Evolutionary conservation across 2,329 filamentous ascomycete genomes (phyloP).

Genomic region (Fusarium pilosicola): DNA sequence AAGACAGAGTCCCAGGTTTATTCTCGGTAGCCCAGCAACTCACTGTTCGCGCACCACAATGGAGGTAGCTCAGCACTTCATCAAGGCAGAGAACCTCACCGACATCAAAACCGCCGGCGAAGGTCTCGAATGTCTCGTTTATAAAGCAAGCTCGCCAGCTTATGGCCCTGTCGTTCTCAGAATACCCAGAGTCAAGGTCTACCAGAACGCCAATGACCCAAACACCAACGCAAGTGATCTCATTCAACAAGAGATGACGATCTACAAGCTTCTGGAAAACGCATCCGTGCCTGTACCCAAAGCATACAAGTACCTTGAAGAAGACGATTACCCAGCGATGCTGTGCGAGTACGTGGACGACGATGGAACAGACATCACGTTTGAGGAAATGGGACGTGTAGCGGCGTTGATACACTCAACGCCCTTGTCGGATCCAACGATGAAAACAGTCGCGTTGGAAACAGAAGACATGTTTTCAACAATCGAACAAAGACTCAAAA

Average conservation of each 20-base stretch:
- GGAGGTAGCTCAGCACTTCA: not conserved
- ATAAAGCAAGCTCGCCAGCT: not conserved
- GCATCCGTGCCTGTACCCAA: not conserved
- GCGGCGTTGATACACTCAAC: conserved; percentile 3
- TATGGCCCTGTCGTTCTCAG: conserved; percentile 7
- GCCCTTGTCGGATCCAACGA: accelerated
- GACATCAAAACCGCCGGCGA: not conserved
- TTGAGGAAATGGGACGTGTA: conserved; percentile 10
- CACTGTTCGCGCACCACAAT: not conserved
- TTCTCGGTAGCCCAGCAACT: not conserved
- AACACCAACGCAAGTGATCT: not conserved
- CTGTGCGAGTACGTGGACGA: conserved; percentile 16
- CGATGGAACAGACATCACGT: not conserved
- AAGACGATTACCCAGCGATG: conserved; percentile 3
- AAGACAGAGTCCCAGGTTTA: not conserved
- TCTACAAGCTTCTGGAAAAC: not conserved
- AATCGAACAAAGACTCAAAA: not conserved
- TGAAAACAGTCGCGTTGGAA: not conserved
- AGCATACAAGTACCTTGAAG: conserved; percentile 6
- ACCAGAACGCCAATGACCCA: conserved; percentile 5
- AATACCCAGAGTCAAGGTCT: conserved; percentile 5
- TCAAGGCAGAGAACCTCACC: not conserved
- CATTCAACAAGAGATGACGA: conserved; percentile 5
- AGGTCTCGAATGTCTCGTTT: conserved; percentile 19
- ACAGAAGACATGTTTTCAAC: not conserved